Base-by-base conservation (phyloP, 1,284 basidiomycete species). In the Trichosporon coremiiforme region DNA sequence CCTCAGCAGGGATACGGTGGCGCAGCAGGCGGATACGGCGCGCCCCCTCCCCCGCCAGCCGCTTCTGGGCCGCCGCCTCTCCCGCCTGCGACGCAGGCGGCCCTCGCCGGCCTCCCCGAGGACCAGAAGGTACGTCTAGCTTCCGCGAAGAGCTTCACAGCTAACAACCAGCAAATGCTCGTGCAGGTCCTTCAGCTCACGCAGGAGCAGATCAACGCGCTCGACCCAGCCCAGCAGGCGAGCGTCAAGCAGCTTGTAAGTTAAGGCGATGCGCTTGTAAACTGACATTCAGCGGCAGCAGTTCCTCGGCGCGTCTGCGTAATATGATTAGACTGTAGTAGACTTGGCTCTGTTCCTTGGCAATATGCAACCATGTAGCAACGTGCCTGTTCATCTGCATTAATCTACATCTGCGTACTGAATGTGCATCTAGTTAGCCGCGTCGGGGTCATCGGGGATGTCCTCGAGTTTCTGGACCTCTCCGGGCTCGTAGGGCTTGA, bases 151-250 rank as follows among this genome's bases (percentile, higher is more conserved):
- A n/a, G n/a, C n/a, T n/a, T n/a, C n/a, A n/a, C 0, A 17, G 64
- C 72, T 71, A 38, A 73, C 69, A 9, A 15, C 60, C 77, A 94
- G 91, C 86, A 87, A 31, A 92, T 94, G 89, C 79, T 95, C 62
- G 86, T 92, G 80, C 94, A 95, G 84, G 94, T 98, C 0, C 85
- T 99, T 35, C 88, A 87, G 70, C 84, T 99, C 77, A 92, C 92
- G 0, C 90, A 88, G 50, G 93, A 94, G 64, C 94, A 98, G 83
- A 92, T 99, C 76, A 90, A 89, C 69, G 89, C 88, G 8, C 84
- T 98, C 63, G 92, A 94, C 25, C 90, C 92, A 0, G 86, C 88
- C 2, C 95, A 98, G 76, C 87, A 91, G 63, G 88, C 89, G 0
- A 91, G 93, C n/a, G 93, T 98, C 62, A 87, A 93, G 83, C 89